Evolutionary conservation across 2,329 filamentous ascomycete genomes (phyloP).

Genomic region (Pyricularia grisea): DNA sequence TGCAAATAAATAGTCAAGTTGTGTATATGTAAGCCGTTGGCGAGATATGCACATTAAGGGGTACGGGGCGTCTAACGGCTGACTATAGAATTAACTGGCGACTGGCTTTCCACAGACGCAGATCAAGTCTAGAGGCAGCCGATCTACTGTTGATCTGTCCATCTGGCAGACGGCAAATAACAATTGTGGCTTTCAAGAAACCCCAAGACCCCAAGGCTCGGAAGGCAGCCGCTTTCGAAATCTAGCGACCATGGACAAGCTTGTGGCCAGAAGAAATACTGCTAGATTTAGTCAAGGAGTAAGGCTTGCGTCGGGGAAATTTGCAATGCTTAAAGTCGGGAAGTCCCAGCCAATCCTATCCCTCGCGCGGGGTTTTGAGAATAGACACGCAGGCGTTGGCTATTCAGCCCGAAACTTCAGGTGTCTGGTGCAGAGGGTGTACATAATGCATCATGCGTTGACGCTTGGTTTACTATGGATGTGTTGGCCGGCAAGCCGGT

Average conservation of each 20-base stretch:
- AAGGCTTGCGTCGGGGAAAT: neutral
- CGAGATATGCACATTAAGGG: neutral
- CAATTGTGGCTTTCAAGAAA: neutral
- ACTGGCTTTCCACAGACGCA: neutral
- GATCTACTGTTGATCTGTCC: neutral
- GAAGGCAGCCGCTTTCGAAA: neutral
- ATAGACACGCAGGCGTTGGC: neutral
- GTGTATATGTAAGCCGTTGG: neutral
- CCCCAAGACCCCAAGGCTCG: neutral
- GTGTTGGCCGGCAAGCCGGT: neutral
- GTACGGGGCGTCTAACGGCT: neutral
- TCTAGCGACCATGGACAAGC: neutral
- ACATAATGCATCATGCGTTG: neutral
- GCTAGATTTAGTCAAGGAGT: neutral
- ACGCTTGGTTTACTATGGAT: neutral
- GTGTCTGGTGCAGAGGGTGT: neutral
- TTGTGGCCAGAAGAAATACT: neutral
- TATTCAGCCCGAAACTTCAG: neutral
- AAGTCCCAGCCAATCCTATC: neutral
- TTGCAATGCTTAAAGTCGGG: neutral
- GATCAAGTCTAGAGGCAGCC: neutral
- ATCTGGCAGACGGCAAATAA: neutral
- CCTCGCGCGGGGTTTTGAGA: neutral
- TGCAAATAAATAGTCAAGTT: neutral
- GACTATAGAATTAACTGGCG: neutral